Evolutionary conservation across 129 eudicot species (phyloP).

Genomic region (Kitagawia praeruptora): DNA sequence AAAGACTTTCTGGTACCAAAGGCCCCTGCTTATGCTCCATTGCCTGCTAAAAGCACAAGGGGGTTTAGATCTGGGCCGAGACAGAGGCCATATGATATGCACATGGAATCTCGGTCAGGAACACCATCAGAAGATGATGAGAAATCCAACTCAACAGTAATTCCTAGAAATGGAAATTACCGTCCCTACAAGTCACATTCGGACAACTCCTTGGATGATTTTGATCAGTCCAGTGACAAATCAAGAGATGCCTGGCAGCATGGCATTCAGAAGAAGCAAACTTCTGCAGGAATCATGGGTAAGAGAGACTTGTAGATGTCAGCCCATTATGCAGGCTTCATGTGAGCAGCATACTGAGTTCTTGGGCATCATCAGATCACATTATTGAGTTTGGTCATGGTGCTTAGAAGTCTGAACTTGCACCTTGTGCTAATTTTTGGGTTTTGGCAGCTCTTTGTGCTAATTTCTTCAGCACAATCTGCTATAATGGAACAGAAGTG

Average conservation of each 20-base stretch:
- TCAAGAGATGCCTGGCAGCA: slow-evolving; percentile 51
- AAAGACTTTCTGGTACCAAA: slow-evolving; percentile 60
- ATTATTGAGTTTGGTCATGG: not conserved
- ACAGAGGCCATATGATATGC: slow-evolving; percentile 50
- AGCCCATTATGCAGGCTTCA: slow-evolving; percentile 1
- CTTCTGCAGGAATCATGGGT: slow-evolving; percentile 29
- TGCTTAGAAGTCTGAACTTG: slow-evolving; percentile 1
- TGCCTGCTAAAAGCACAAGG: slow-evolving; percentile 41
- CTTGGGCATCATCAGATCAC: not conserved
- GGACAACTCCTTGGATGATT: slow-evolving; percentile 37
- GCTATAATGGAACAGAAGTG: not conserved
- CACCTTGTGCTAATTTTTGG: not conserved
- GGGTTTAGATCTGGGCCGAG: slow-evolving; percentile 46
- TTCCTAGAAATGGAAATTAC: slow-evolving; percentile 50
- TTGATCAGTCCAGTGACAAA: slow-evolving; percentile 34
- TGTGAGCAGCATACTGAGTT: slow-evolving; percentile 1
- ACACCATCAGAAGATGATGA: slow-evolving; percentile 64
- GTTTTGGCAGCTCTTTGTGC: not conserved
- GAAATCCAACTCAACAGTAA: slow-evolving; percentile 28
- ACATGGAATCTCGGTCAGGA: slow-evolving; percentile 57
- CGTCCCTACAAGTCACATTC: slow-evolving; percentile 36
- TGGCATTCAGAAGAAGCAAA: slow-evolving; percentile 53
- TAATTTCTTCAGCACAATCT: not conserved
- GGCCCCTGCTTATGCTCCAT: slow-evolving; percentile 29
- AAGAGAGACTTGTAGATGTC: slow-evolving; percentile 33